phyloP scores from a whole-genome alignment of 768 basidiomycete genomes.

The Kwoniella sp. region DNA sequence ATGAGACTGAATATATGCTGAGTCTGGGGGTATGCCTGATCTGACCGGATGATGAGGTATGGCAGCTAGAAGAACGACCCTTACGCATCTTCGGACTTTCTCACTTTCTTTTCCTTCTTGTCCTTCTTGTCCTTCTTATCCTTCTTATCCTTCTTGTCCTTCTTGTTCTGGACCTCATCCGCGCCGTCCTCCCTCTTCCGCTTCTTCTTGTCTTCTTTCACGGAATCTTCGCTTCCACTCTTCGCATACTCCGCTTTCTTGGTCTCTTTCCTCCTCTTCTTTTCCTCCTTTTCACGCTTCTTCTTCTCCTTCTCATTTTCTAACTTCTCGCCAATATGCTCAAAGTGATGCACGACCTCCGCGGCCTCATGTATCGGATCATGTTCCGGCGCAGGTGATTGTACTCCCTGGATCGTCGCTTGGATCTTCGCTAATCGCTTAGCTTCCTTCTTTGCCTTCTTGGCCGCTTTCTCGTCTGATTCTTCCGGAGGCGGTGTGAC shows the following conservation, averaged over 20 bases:
- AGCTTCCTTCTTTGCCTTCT: conserved; percentile 29
- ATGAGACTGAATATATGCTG: not conserved
- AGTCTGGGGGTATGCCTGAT: not conserved
- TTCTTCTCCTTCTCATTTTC: conserved; percentile 26
- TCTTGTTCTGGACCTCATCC: conserved; percentile 20
- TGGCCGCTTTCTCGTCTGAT: conserved; percentile 29
- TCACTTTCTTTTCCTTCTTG: conserved; percentile 22
- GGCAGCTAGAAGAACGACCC: not conserved
- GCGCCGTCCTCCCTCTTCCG: conserved; percentile 7
- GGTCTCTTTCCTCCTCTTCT: conserved; percentile 32
- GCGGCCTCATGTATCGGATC: conserved; percentile 21
- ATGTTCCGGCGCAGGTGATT: not conserved
- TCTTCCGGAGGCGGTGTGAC: conserved; percentile 41
- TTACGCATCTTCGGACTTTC: conserved; percentile 2
- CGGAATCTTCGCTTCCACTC: not conserved
- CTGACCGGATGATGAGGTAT: not conserved
- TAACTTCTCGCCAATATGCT: conserved; percentile 16
- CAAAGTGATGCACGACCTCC: conserved; percentile 12
- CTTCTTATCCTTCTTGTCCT: conserved; percentile 27
- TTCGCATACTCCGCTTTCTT: conserved; percentile 27
- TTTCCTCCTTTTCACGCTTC: conserved; percentile 48
- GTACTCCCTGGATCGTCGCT: not conserved
- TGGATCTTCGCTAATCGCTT: conserved; percentile 7
- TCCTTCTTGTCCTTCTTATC: conserved; percentile 32
- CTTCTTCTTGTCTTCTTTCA: conserved; percentile 21